Evolutionary conservation across 768 basidiomycete species (phyloP).

Genomic region (Gymnopilus dilepis): DNA sequence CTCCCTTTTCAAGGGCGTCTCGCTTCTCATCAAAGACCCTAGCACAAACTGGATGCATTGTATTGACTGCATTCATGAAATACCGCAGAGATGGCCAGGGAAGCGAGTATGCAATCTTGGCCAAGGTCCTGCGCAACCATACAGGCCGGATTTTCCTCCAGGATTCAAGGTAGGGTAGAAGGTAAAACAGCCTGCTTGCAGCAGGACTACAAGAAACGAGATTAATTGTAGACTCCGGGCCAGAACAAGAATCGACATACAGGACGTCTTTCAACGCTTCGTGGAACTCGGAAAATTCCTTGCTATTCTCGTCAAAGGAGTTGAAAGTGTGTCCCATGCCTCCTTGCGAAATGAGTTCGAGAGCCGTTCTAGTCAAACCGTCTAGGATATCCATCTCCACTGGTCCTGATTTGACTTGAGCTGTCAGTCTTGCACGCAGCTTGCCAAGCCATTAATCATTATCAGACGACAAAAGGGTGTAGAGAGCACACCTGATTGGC

Average conservation of each 20-base stretch:
- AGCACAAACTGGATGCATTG: neutral
- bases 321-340: slow-evolving; percentile 1
- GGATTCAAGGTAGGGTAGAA: neutral
- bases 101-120: neutral
- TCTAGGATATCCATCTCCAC: neutral
- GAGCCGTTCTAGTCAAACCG: neutral
- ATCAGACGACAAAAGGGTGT: no score
- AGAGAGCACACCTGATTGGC: neutral
- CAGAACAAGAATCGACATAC: neutral
- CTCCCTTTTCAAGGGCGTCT: neutral
- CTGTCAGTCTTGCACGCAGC: neutral
- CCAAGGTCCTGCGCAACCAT: neutral
- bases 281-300: neutral
- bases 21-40: neutral
- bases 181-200: neutral
- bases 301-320: neutral
- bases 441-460: neutral
- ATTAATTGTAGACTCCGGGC: neutral
- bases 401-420: neutral
- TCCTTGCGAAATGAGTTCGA: neutral
- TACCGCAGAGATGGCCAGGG: neutral
- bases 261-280: neutral
- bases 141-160: neutral
- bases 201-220: neutral
- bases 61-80: neutral